Base-by-base conservation (phyloP, 805 yeast genomes). In the Zygosaccharomyces pseudorouxii region DNA sequence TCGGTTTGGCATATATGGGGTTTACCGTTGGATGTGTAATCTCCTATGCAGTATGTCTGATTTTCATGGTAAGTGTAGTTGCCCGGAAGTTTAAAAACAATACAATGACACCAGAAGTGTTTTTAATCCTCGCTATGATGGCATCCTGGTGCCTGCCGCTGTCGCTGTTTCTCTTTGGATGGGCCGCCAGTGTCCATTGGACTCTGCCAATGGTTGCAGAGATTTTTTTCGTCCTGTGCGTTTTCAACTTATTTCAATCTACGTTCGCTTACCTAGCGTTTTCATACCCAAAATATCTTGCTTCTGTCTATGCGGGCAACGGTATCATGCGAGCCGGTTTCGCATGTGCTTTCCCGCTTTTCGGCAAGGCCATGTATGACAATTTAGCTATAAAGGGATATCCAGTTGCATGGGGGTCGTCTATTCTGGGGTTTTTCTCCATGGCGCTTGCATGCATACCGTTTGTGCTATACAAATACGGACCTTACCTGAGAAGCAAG, bases 341-440 rank as follows among this genome's bases (percentile, higher is more conserved):
- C 54, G 86, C 82, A 1, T 78, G 80, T 52, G 77, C 75, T 2
- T 81, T 81, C 71, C 85, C 86, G 35, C 70, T 85, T 42, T 83
- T 85, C 63, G 84, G 86, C 4, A 59, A 71, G 33, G 77, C 78
- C 30, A 73, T 85, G 78, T 85, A 75, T 60, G 65, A 70, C 46
- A 75, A 78, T 55, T 65, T 78, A 48, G 75, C 73, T 7, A 72
- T 74, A 42, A 65, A 64, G 1, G 72, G 70, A 37, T 81, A 68
- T 58, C 84, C 85, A 1, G 79, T 77, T n/a, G 84, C 72, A 3
- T 81, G 83, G 83, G 85, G 83, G 2, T 65, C 76, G 2, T 70
- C 77, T 4, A 52, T 79, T 10, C 59, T 78, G 37, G 82, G 76
- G 0, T 76, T 77, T 53, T 55, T 77, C 29, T 58, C 73, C 3